Conservation (phyloP, 768 basidiomycete species). For the Tulasnella sp. region DNA sequence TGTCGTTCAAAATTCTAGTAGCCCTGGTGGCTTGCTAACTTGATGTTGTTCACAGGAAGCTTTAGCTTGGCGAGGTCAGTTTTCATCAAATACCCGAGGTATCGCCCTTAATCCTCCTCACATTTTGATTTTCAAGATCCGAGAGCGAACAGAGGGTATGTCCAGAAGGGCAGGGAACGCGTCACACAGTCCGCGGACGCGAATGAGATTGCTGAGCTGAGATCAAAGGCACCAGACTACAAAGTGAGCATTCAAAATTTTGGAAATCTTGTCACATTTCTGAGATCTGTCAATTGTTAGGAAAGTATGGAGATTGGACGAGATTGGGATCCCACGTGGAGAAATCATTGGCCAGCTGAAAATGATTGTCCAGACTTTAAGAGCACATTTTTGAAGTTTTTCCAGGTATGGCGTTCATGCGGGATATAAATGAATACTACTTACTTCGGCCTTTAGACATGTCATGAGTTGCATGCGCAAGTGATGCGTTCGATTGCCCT, state of each 20-base stretch:
- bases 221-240: conserved; percentile 63
- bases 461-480: conserved; percentile 57
- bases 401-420: conserved; percentile 33
- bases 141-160: conserved; percentile 74
- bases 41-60: conserved; percentile 30
- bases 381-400: conserved; percentile 61
- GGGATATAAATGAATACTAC: background rate
- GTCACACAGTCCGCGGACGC: conserved; percentile 59
- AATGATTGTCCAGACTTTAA: conserved; percentile 52
- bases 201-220: conserved; percentile 56
- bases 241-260: conserved; percentile 27
- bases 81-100: background rate
- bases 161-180: conserved; percentile 66
- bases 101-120: background rate
- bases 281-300: conserved; percentile 17
- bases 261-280: background rate
- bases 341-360: conserved; percentile 67
- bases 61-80: conserved; percentile 51
- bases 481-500: conserved; percentile 82
- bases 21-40: background rate
- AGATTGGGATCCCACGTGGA: conserved; percentile 33
- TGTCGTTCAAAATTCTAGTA: background rate
- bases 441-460: conserved; percentile 34
- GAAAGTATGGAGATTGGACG: conserved; percentile 84
- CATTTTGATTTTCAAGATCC: conserved; percentile 36